Evolutionary conservation across 2,329 filamentous ascomycete genomes (phyloP).

Genomic region (Penicillium griseofulvum): DNA sequence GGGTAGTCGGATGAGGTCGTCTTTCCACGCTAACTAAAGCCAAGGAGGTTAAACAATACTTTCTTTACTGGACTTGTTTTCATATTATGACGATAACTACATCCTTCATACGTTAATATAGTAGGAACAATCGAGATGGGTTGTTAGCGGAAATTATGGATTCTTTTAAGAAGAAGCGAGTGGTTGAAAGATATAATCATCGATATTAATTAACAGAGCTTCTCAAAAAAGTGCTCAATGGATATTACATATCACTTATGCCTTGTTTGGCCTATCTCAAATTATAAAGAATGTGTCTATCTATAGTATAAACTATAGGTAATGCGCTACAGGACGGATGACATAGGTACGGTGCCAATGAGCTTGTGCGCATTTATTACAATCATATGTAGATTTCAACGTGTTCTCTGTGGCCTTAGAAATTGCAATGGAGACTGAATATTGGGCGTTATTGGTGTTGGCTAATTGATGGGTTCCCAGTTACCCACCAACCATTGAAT

Average conservation of each 20-base stretch:
- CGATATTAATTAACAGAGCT: no score
- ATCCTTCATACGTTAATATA: not conserved
- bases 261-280: not conserved
- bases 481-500: not conserved
- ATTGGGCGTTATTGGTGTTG: not conserved
- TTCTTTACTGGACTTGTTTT: not conserved
- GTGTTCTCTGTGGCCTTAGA: not conserved
- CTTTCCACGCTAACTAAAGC: not conserved
- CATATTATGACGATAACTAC: not conserved
- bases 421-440: not conserved
- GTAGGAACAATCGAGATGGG: not conserved
- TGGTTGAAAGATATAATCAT: not conserved
- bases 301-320: not conserved
- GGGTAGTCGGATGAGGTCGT: not conserved
- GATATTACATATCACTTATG: not conserved
- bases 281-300: not conserved
- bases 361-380: not conserved
- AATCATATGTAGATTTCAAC: not conserved
- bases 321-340: no score
- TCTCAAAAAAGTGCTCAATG: not conserved
- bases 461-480: not conserved
- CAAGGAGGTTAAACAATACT: not conserved
- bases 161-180: not conserved
- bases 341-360: not conserved
- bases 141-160: not conserved